Evolutionary conservation across 306 rosid species (phyloP).

Genomic region (Cicer arietinum): DNA sequence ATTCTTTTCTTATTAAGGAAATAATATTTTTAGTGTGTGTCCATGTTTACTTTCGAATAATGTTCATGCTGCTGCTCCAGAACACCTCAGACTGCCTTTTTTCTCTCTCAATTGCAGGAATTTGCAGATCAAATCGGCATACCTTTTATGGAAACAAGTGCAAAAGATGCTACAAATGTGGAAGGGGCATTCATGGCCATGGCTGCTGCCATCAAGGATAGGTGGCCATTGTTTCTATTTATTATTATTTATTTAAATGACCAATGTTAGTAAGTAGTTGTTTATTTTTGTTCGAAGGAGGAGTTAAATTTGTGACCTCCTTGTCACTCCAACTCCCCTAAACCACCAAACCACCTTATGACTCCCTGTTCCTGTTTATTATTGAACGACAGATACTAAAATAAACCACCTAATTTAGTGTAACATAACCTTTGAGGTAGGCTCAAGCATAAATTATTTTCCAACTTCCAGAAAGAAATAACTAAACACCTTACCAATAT

Average conservation of each 20-base stretch:
- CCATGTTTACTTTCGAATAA: constrained; percentile 3
- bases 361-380: neutral
- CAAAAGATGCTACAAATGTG: constrained; percentile 63
- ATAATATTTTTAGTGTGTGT: constrained; percentile 13
- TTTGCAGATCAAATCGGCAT: constrained; percentile 62
- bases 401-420: neutral
- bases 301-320: too few relatives aligned
- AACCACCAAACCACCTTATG: too few relatives aligned
- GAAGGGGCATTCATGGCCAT: constrained; percentile 68
- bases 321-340: too few relatives aligned
- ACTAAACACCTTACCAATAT: constrained; percentile 9
- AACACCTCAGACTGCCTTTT: constrained; percentile 10
- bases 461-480: neutral
- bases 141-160: constrained; percentile 67
- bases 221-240: constrained; percentile 36
- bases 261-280: too few relatives aligned
- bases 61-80: constrained; percentile 22
- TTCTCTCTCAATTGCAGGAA: constrained; percentile 42
- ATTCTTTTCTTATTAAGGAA: constrained; percentile 22
- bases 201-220: constrained; percentile 60
- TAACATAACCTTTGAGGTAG: constrained; percentile 21
- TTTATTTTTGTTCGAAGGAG: too few relatives aligned
- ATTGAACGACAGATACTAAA: constrained; percentile 8
- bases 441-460: constrained; percentile 2
- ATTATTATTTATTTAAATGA: neutral